Percentiles rank a stretch among this genome's conserved stretches.
Evolutionary conservation across 805 yeast species (phyloP).

Genomic region (Nakazawaea molendinolei): DNA sequence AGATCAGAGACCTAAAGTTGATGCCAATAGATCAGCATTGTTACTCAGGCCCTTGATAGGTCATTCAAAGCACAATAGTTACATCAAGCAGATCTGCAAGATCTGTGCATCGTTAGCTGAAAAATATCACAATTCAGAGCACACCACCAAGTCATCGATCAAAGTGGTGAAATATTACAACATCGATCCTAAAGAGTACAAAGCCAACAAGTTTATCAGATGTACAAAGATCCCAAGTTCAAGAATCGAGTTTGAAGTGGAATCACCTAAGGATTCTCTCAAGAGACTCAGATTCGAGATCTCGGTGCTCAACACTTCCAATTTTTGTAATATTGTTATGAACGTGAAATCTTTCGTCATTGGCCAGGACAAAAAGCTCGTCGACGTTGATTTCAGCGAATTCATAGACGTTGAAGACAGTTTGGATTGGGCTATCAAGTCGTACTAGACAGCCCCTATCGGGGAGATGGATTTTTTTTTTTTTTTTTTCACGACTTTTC

Average conservation of each 20-base stretch:
- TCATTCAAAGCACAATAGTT: constrained; percentile 46
- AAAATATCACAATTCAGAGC: constrained; percentile 1
- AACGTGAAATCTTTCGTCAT: constrained; percentile 22
- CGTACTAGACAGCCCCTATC: too few species aligned
- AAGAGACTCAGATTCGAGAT: constrained; percentile 17
- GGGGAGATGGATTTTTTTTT: not conserved
- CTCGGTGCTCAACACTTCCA: constrained; percentile 31
- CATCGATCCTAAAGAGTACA: constrained; percentile 18
- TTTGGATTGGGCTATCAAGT: constrained; percentile 43
- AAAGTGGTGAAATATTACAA: constrained; percentile 1
- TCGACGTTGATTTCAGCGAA: constrained; percentile 44
- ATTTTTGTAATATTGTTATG: constrained; percentile 32
- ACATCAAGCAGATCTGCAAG: constrained; percentile 28
- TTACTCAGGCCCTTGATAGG: constrained; percentile 54
- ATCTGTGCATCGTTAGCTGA: constrained; percentile 15
- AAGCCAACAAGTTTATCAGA: constrained; percentile 31
- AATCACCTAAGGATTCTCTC: constrained; percentile 14
- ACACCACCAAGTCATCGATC: not conserved
- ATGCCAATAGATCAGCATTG: constrained; percentile 33
- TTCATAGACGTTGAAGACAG: constrained; percentile 48
- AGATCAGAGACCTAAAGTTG: constrained; percentile 12
- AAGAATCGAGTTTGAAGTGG: constrained; percentile 11
- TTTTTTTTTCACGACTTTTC: constrained; percentile 1
- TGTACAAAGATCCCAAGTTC: constrained; percentile 33
- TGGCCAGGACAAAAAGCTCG: constrained; percentile 28